Base-by-base conservation (phyloP, 2,329 filamentous ascomycete species). In the Raffaelea ambrosiae region DNA sequence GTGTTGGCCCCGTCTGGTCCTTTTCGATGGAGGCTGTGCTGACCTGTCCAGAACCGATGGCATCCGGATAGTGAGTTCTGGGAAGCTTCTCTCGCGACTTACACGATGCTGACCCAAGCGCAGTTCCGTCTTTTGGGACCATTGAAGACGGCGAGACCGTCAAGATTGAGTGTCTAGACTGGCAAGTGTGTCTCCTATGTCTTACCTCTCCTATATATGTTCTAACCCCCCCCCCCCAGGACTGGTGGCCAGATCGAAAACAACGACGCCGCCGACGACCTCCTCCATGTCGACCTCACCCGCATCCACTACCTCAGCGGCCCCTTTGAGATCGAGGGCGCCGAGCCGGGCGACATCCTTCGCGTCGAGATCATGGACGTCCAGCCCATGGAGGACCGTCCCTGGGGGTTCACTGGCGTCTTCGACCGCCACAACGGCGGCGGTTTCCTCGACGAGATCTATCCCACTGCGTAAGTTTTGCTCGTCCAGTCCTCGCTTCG, bases 291-390 rank as follows among this genome's bases (percentile, higher is more conserved):
- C 45, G 89, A 95, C 60, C 71, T 96, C 3, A 94, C 86, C 20
- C 76, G 79, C 49, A 77, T 94, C 42, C 90, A 96, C 65, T 95
- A 95, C 62, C 77, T 96, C 5, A 90, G 84, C 0, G 90, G 90
- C 0, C 90, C 90, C 0, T 95, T 95, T 55, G 86, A 95, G 47
- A 77, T 96, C 48, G 85, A 90, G 60, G 83, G 79, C 1, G 88
- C 88, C 1, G 79, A 90, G 63, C 88, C 89, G 0, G 90, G 90
- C 0, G 90, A 95, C 60, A 72, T 95, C 1, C 73, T 95, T 0
- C 69, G 94, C 0, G 86, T 95, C 8, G 88, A 95, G 63, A 95
- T 95, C 54, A 88, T 91, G 64, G 90, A 96, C 59, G 87, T 95
- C 0, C 88, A 96, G 67, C 90, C 90, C 0, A 81, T 95, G 54